phyloP scores from a whole-genome alignment of 78 protist genomes.

The Pigoraptor vietnamica region DNA sequence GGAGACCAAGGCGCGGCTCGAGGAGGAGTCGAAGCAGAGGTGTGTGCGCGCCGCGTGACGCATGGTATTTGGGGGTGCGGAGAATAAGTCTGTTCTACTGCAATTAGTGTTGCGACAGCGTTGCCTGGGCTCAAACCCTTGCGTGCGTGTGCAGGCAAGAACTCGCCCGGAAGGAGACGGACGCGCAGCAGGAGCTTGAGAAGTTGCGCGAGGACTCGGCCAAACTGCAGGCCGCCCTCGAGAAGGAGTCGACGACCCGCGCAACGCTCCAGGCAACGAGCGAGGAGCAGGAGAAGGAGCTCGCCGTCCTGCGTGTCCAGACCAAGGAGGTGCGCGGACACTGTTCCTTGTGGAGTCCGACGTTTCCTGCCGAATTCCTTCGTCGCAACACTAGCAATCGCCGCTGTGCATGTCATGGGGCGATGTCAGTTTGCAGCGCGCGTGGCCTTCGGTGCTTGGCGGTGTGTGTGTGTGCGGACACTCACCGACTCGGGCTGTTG shows the following conservation, averaged over 20 bases:
- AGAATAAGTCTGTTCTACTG: too few relatives aligned
- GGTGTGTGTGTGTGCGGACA: too few relatives aligned
- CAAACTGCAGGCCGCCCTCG: neutral
- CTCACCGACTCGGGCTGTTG: too few relatives aligned
- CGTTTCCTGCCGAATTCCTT: neutral
- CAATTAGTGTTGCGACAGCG: too few relatives aligned
- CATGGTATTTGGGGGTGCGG: too few relatives aligned
- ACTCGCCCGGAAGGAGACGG: neutral
- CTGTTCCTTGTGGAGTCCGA: neutral
- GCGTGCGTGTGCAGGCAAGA: neutral
- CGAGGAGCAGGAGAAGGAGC: neutral
- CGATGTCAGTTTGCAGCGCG: neutral
- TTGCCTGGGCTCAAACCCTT: neutral
- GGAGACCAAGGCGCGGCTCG: neutral
- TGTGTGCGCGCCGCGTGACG: neutral
- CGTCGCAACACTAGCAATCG: neutral
- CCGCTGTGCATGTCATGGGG: neutral
- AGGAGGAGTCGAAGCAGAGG: neutral
- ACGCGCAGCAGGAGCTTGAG: neutral
- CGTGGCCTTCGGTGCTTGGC: neutral
- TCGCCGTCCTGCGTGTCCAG: neutral
- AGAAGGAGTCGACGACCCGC: neutral
- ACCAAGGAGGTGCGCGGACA: neutral
- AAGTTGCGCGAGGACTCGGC: neutral
- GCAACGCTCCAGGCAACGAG: neutral